These are phyloP conservation scores for Chamaecyparis obtusa DNA, from an alignment of 75 land plant genomes.

Conservation along the genomic window DNA sequence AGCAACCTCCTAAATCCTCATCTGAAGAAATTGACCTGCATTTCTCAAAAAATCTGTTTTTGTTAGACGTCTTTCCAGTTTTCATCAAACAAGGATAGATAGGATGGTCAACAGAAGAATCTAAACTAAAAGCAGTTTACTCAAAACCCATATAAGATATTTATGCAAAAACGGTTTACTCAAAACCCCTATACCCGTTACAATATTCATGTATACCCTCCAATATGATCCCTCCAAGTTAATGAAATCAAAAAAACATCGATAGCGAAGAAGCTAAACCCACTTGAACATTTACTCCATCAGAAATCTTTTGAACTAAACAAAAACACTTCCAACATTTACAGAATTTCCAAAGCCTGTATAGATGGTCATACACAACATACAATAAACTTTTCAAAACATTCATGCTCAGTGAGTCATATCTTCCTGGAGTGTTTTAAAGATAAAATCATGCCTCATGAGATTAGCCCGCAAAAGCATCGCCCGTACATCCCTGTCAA, in stretches of 20 bases:
- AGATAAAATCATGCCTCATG: constrained; percentile 73
- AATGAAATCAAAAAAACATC: background rate
- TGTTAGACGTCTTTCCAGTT: constrained; percentile 3
- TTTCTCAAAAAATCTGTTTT: constrained; percentile 2
- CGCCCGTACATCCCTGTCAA: constrained; percentile 78
- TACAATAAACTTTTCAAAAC: background rate
- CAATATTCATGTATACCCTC: background rate
- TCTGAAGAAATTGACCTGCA: constrained; percentile 8
- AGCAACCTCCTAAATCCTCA: constrained; percentile 7
- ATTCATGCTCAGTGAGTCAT: constrained; percentile 16
- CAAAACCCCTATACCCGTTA: background rate
- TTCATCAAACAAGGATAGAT: background rate
- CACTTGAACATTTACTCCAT: background rate
- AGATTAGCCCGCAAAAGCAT: constrained; percentile 92
- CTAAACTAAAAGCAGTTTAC: background rate
- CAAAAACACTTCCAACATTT: background rate
- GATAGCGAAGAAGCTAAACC: background rate
- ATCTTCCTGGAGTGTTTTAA: constrained; percentile 33
- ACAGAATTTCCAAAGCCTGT: constrained; percentile 1
- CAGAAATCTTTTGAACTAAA: background rate
- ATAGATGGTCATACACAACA: background rate
- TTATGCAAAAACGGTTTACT: background rate
- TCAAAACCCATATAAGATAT: background rate
- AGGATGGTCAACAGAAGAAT: constrained; percentile 3
- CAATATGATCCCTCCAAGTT: background rate